Conservation (phyloP, 2,329 filamentous ascomycete genomes). For the Ampelomyces quisqualis region DNA sequence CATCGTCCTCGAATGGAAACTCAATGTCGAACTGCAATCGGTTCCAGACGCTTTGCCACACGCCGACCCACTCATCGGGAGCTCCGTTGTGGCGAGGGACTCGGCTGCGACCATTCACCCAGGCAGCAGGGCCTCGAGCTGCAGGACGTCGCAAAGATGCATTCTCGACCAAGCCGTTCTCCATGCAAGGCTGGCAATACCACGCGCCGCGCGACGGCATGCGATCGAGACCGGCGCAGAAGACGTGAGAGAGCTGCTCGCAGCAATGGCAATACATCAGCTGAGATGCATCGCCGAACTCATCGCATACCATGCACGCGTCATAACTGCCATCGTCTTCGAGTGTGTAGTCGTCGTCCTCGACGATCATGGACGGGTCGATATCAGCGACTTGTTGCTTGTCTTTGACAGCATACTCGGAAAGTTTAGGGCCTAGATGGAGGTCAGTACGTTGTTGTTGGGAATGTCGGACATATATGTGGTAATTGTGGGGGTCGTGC, state of each 20-base stretch:
- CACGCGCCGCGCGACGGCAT: slow-evolving; percentile 73
- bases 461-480: too few relatives aligned
- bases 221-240: slow-evolving; percentile 79
- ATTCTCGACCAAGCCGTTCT: slow-evolving; percentile 42
- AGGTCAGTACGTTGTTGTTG: slow-evolving; percentile 18
- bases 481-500: slow-evolving; percentile 8
- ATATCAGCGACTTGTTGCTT: slow-evolving; percentile 89
- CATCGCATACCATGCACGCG: slow-evolving; percentile 83
- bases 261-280: slow-evolving; percentile 90
- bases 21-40: slow-evolving; percentile 75
- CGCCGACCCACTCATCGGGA: slow-evolving; percentile 61
- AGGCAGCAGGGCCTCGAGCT: slow-evolving; percentile 35
- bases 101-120: slow-evolving; percentile 32
- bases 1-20: slow-evolving; percentile 75
- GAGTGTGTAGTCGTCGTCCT: slow-evolving; percentile 61
- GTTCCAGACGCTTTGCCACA: slow-evolving; percentile 90
- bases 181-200: slow-evolving; percentile 83
- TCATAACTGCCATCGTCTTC: slow-evolving; percentile 51
- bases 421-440: slow-evolving; percentile 54
- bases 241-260: slow-evolving; percentile 85
- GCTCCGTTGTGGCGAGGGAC: slow-evolving; percentile 35
- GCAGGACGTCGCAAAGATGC: slow-evolving; percentile 32
- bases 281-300: slow-evolving; percentile 76
- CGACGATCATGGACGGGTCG: slow-evolving; percentile 75
- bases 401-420: slow-evolving; percentile 69